phyloP scores from a whole-genome alignment of 1,139 yeast species.

The Kodamaea suecica region DNA sequence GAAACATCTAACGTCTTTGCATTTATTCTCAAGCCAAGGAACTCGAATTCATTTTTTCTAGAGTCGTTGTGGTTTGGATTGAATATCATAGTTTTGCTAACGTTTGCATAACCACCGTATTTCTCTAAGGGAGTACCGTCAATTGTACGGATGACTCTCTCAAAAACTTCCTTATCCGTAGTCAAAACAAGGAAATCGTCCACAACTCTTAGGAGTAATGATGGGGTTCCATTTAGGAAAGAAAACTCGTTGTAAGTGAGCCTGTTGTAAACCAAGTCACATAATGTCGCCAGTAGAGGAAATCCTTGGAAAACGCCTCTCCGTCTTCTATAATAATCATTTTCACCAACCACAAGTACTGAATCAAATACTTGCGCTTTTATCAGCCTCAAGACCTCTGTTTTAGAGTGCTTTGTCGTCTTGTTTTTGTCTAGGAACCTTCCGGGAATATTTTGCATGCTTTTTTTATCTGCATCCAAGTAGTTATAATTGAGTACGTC shows the following conservation, averaged over 20 bases:
- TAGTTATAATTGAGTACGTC: slow-evolving; percentile 16
- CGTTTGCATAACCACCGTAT: slow-evolving; percentile 62
- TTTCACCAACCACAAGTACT: slow-evolving; percentile 13
- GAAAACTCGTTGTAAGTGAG: slow-evolving; percentile 48
- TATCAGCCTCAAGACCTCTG: slow-evolving; percentile 23
- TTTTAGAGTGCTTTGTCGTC: slow-evolving; percentile 25
- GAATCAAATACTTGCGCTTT: slow-evolving; percentile 27
- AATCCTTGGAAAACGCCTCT: slow-evolving; percentile 88
- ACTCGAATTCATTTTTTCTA: slow-evolving; percentile 15
- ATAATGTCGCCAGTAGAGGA: slow-evolving; percentile 69
- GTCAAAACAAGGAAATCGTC: slow-evolving; percentile 83
- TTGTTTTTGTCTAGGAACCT: slow-evolving; percentile 24
- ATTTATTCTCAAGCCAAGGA: slow-evolving; percentile 34
- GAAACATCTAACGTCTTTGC: slow-evolving; percentile 15
- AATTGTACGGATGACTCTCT: slow-evolving; percentile 18
- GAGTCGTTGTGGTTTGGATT: slow-evolving; percentile 6
- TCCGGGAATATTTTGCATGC: not conserved
- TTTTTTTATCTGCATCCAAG: slow-evolving; percentile 4
- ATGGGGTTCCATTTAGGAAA: slow-evolving; percentile 25
- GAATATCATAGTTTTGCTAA: slow-evolving; percentile 45
- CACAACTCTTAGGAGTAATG: slow-evolving; percentile 61
- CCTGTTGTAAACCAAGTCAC: slow-evolving; percentile 70
- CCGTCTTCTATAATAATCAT: slow-evolving; percentile 36
- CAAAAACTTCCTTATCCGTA: slow-evolving; percentile 24
- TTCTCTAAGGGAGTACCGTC: slow-evolving; percentile 38